Base-by-base conservation (phyloP, 768 basidiomycete species). In the Tulasnella sp. region DNA sequence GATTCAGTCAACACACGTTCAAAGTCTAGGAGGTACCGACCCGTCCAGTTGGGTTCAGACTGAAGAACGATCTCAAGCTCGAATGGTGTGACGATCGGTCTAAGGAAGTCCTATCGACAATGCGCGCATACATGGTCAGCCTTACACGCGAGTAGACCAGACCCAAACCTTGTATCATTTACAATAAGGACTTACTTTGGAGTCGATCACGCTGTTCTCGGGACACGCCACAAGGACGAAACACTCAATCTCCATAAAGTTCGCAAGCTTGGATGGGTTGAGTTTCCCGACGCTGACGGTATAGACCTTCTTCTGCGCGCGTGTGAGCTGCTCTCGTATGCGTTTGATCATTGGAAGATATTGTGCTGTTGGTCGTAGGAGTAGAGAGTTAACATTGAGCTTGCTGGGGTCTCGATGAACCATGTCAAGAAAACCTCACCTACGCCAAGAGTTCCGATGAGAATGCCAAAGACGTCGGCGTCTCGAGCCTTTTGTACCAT, bases 161-260 rank as follows among this genome's bases (percentile, higher is more conserved):
- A n/a, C n/a, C n/a, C n/a, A n/a, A n/a, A n/a, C n/a, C n/a, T n/a
- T n/a, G n/a, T n/a, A n/a, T n/a, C n/a, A n/a, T n/a, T n/a, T n/a
- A n/a, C n/a, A n/a, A n/a, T n/a, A n/a, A n/a, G n/a, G n/a, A n/a
- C 70, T 4, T 43, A 78, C 84, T 73, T 85, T 86, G 3, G 82
- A 76, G 21, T 88, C 86, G 34, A 85, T 75, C 3, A 59, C 30
- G 19, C 58, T 51, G 27, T 94, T 94, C 69, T 99, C 93, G 0
- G 85, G 86, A 70, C 96, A 99, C 2, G 93, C 93, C 2, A 96
- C 88, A 60, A 96, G 76, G 17, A 97, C 85, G 66, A 92, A 98
- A 66, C 92, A 94, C 67, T 97, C 94, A 50, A 99, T 84, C 69
- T 97, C 93, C 66, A 87, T 78, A 69, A 97, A 98, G 70, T 98